These are phyloP conservation scores for Annulohypoxylon bovei DNA, from an alignment of 495 filamentous ascomycete species.

Conservation along the genomic window DNA sequence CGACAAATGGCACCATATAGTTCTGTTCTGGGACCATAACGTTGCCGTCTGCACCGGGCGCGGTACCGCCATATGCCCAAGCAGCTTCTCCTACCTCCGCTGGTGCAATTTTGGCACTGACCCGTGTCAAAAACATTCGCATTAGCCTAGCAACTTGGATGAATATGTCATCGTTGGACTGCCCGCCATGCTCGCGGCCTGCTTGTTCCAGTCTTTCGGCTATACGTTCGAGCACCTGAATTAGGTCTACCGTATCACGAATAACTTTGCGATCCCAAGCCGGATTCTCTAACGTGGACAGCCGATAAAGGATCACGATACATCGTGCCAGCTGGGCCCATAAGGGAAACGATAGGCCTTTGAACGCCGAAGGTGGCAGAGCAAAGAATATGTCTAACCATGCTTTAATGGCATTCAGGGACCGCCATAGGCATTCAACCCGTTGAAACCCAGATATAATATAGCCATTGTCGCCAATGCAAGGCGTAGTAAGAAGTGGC, in stretches of 20 bases:
- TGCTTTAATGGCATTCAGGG: slow-evolving; percentile 49
- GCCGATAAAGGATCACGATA: slow-evolving; percentile 50
- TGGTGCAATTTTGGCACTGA: slow-evolving; percentile 24
- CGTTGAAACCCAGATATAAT: slow-evolving; percentile 46
- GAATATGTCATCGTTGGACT: slow-evolving; percentile 47
- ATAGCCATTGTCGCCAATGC: background rate
- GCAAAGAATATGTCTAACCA: slow-evolving; percentile 50
- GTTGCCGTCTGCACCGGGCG: background rate
- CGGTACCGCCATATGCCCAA: background rate
- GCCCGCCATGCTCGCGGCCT: slow-evolving; percentile 41
- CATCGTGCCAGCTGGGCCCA: slow-evolving; percentile 52
- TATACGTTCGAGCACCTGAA: slow-evolving; percentile 46
- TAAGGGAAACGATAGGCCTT: slow-evolving; percentile 49
- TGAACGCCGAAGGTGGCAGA: slow-evolving; percentile 37
- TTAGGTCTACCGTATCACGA: slow-evolving; percentile 47
- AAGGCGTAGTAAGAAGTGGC: slow-evolving; percentile 22
- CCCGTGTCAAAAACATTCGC: slow-evolving; percentile 41
- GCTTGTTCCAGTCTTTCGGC: slow-evolving; percentile 38
- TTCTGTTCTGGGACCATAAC: background rate
- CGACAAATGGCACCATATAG: slow-evolving; percentile 9
- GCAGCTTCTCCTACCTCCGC: background rate
- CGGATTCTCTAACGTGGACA: slow-evolving; percentile 53
- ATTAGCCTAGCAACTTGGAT: slow-evolving; percentile 45
- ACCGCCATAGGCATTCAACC: slow-evolving; percentile 50
- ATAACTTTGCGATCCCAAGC: slow-evolving; percentile 54